Evolutionary conservation across 2,329 filamentous ascomycete genomes (phyloP).

Genomic region (Penicillium sp.): DNA sequence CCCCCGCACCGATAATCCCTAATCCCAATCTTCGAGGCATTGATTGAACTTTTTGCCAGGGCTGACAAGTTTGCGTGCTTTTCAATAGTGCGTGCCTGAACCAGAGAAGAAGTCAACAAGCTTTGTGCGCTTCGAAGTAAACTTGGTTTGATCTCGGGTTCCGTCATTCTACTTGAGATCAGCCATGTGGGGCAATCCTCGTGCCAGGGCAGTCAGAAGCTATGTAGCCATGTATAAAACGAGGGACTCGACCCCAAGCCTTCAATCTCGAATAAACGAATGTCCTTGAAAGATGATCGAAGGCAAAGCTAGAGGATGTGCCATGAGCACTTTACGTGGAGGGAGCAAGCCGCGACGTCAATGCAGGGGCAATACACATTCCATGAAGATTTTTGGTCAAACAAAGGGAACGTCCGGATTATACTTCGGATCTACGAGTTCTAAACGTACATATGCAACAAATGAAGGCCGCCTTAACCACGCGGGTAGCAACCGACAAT

Average conservation of each 20-base stretch:
- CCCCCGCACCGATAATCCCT: slow-evolving; percentile 17
- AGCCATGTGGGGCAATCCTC: not conserved
- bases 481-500: slow-evolving; percentile 4
- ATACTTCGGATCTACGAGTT: slow-evolving; percentile 29
- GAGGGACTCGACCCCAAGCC: not conserved
- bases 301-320: not conserved
- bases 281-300: not conserved
- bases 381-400: slow-evolving; percentile 7
- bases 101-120: not conserved
- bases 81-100: not conserved
- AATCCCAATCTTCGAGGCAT: slow-evolving; percentile 6
- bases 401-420: slow-evolving; percentile 26
- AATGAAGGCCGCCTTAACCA: slow-evolving; percentile 14
- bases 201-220: not conserved
- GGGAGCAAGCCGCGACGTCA: not conserved
- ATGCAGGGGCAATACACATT: slow-evolving; percentile 2
- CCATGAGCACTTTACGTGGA: not conserved
- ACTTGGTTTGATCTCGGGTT: not conserved
- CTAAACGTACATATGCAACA: slow-evolving; percentile 31
- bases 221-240: not conserved
- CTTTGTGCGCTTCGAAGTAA: not conserved
- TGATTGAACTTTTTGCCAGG: not conserved
- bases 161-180: not conserved
- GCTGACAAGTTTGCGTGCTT: not conserved
- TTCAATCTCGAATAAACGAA: not conserved